phyloP scores from a whole-genome alignment of 306 rosid species.

The Quercus wislizeni region DNA sequence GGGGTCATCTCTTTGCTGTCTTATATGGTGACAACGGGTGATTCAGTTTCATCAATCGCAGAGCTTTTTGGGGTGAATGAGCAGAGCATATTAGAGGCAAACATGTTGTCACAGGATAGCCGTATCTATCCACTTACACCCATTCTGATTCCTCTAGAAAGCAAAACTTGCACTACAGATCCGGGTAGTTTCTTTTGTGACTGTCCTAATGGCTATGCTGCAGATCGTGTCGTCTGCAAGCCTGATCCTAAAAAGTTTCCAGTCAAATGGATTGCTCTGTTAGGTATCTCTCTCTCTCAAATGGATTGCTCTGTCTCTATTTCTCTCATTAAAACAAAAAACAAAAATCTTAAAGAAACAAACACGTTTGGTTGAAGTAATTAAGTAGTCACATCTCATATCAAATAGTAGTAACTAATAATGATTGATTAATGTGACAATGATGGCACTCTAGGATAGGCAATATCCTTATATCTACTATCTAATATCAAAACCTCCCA shows the following conservation, averaged over 20 bases:
- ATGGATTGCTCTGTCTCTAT: background rate
- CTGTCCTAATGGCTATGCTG: background rate
- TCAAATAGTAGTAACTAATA: too few relatives aligned
- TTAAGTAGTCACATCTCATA: too few relatives aligned
- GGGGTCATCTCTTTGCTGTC: slow-evolving; percentile 40
- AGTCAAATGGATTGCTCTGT: too few relatives aligned
- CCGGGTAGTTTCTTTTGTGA: slow-evolving; percentile 15
- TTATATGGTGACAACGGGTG: slow-evolving; percentile 30
- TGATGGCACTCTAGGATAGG: too few relatives aligned
- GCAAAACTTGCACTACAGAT: slow-evolving; percentile 16
- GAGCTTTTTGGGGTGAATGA: slow-evolving; percentile 33
- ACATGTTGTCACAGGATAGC: slow-evolving; percentile 23
- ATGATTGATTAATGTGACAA: too few relatives aligned
- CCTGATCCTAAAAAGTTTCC: too few relatives aligned
- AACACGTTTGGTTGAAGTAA: too few relatives aligned
- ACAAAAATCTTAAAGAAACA: too few relatives aligned
- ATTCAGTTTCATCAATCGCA: slow-evolving; percentile 32
- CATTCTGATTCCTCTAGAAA: slow-evolving; percentile 43
- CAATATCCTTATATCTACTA: too few relatives aligned
- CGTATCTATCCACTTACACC: slow-evolving; percentile 22
- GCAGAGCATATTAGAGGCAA: slow-evolving; percentile 36
- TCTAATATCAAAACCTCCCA: too few relatives aligned
- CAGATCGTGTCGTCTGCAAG: background rate
- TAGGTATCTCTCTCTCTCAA: too few relatives aligned
- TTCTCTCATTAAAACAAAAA: too few relatives aligned